Percentiles rank a stretch among this genome's conserved stretches.
Evolutionary conservation across 2,329 filamentous ascomycete species (phyloP).

Genomic region (Metarhizium album): DNA sequence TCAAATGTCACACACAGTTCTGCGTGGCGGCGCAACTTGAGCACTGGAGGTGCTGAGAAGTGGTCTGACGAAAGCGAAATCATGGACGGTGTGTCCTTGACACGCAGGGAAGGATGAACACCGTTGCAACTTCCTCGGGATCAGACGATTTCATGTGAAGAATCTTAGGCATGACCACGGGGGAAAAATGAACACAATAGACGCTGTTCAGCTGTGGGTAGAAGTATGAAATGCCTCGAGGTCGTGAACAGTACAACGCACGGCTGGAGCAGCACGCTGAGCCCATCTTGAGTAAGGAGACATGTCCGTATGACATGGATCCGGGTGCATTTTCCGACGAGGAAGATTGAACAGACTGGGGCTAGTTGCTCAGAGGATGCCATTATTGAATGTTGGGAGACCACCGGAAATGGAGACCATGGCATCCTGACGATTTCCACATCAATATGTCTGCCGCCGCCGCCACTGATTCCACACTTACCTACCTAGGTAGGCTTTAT

Average conservation of each 20-base stretch:
- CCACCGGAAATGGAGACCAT: conserved; percentile 50
- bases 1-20: conserved; percentile 36
- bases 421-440: conserved; percentile 50
- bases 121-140: conserved; percentile 45
- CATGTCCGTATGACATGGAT: too few species aligned
- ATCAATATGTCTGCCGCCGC: conserved; percentile 46
- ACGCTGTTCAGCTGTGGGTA: conserved; percentile 50
- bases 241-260: conserved; percentile 44
- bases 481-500: conserved; percentile 25
- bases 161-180: conserved; percentile 54
- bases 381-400: conserved; percentile 44
- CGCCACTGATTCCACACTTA: conserved; percentile 40
- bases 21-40: conserved; percentile 29
- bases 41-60: conserved; percentile 28
- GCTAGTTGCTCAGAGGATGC: conserved; percentile 46
- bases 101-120: conserved; percentile 38
- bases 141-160: conserved; percentile 50
- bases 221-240: conserved; percentile 48
- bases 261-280: conserved; percentile 41
- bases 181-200: too few species aligned
- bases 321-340: conserved; percentile 20
- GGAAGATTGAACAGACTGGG: conserved; percentile 55
- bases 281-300: too few species aligned
- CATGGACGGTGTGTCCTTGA: conserved; percentile 30
- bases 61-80: conserved; percentile 37